Conservation (phyloP, 768 basidiomycete genomes). For the Kwoniella sp. region DNA sequence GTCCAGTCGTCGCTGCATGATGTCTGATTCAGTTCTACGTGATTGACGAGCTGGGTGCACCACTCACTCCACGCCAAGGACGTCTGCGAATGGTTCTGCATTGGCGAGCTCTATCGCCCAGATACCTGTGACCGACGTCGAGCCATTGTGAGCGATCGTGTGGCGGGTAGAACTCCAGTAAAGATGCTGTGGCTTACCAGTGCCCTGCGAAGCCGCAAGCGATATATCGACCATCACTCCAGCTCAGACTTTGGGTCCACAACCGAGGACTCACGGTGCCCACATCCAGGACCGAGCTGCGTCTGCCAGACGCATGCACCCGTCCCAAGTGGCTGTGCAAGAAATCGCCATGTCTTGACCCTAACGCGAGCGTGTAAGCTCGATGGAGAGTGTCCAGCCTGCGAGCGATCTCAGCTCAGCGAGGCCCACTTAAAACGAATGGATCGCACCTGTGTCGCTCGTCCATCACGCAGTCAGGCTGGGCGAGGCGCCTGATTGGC, state of each 20-base stretch:
- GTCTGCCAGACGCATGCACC: slow-evolving; percentile 26
- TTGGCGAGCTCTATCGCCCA: slow-evolving; percentile 34
- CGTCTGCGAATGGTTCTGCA: slow-evolving; percentile 27
- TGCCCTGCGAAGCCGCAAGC: slow-evolving; percentile 13
- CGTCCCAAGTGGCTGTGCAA: slow-evolving; percentile 19
- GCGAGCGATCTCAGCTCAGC: no score
- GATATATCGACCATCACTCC: background rate
- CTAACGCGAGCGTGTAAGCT: slow-evolving; percentile 16
- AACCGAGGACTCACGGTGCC: slow-evolving; percentile 31
- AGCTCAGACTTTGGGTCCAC: background rate
- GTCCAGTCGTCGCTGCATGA: background rate
- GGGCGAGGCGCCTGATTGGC: no score
- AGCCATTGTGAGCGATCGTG: no score
- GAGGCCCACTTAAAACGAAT: no score
- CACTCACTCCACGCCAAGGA: slow-evolving; percentile 40
- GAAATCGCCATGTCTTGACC: slow-evolving; percentile 15
- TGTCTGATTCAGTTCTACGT: background rate
- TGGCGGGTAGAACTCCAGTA: no score
- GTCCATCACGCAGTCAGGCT: no score
- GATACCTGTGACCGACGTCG: slow-evolving; percentile 10
- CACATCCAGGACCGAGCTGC: slow-evolving; percentile 36
- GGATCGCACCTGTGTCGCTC: no score
- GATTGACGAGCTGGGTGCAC: background rate
- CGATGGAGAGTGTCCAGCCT: slow-evolving; percentile 20
- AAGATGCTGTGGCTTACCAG: no score